Conservation (phyloP, 495 filamentous ascomycete species). For the Aspergillus cavernicola region DNA sequence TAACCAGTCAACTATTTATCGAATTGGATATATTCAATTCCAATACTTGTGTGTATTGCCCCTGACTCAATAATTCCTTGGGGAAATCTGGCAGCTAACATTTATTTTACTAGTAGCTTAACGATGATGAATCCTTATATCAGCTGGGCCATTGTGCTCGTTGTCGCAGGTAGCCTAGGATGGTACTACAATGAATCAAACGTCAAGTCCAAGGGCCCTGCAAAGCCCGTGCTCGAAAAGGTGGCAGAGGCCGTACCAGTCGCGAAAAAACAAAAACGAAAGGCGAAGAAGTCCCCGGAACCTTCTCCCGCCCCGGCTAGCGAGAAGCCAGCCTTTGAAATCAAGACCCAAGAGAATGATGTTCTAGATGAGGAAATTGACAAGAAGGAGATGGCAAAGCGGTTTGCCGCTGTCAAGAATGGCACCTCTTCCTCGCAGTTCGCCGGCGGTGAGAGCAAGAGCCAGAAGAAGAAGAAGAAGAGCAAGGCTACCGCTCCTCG, state of each 20-base stretch:
- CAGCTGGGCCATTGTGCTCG: conserved; percentile 57
- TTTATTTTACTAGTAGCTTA: conserved; percentile 3
- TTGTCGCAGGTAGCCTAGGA: conserved; percentile 43
- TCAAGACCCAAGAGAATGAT: conserved; percentile 34
- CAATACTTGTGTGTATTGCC: not conserved
- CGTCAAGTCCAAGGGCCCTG: conserved; percentile 32
- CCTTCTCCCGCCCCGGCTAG: conserved; percentile 20
- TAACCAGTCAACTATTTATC: conserved; percentile 3
- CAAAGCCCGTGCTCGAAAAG: conserved; percentile 34
- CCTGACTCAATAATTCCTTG: not conserved
- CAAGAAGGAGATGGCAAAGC: conserved; percentile 69
- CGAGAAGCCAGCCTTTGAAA: conserved; percentile 39
- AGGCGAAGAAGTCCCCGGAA: conserved; percentile 35
- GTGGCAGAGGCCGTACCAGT: conserved; percentile 23
- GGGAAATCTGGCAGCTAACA: conserved; percentile 10
- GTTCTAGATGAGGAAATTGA: conserved; percentile 58
- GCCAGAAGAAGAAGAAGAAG: conserved; percentile 62
- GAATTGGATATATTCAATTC: not conserved
- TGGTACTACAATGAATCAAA: conserved; percentile 45
- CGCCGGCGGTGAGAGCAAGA: conserved; percentile 30
- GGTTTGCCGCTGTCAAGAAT: conserved; percentile 61
- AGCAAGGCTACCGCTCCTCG: conserved; percentile 39
- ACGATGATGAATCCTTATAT: conserved; percentile 47
- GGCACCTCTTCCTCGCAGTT: conserved; percentile 52
- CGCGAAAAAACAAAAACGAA: conserved; percentile 44